Conservation (phyloP, 768 basidiomycete species). For the Sarcodon sp. region DNA sequence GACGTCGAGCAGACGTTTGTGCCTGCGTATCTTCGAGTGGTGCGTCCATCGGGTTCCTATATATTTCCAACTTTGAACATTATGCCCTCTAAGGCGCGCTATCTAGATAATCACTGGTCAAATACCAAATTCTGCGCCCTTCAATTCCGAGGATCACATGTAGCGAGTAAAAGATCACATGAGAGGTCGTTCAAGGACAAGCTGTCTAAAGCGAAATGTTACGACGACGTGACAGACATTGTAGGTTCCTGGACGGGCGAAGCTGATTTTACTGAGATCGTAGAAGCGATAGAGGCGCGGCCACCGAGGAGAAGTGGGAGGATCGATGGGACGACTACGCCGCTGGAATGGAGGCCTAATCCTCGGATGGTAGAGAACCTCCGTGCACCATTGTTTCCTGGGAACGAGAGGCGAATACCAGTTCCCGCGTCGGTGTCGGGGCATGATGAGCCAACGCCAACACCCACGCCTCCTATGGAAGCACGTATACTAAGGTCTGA, state of each 20-base stretch:
- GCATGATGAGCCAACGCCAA: not conserved
- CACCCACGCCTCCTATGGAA: not conserved
- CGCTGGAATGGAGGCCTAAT: not conserved
- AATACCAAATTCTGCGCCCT: slow-evolving; percentile 81
- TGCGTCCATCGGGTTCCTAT: slow-evolving; percentile 19
- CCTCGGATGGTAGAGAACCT: not conserved
- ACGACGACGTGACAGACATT: slow-evolving; percentile 34
- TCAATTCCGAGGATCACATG: slow-evolving; percentile 65
- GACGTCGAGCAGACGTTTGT: slow-evolving; percentile 62
- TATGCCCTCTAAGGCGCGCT: slow-evolving; percentile 37
- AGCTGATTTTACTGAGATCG: slow-evolving; percentile 44
- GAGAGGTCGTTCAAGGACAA: slow-evolving; percentile 39
- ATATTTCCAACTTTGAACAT: not conserved
- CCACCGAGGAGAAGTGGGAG: not conserved
- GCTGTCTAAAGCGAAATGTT: slow-evolving; percentile 51
- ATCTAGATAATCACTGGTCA: slow-evolving; percentile 68
- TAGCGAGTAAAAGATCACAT: slow-evolving; percentile 43
- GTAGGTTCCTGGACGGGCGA: slow-evolving; percentile 48
- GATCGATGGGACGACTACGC: not conserved
- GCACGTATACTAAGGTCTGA: not conserved
- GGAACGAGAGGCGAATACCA: not conserved
- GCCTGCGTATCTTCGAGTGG: slow-evolving; percentile 64
- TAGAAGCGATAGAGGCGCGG: slow-evolving; percentile 34
- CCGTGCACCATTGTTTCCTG: not conserved
- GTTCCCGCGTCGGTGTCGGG: not conserved